phyloP scores from a whole-genome alignment of 2,329 filamentous ascomycete genomes.

The Pestalotiopsis sp. region DNA sequence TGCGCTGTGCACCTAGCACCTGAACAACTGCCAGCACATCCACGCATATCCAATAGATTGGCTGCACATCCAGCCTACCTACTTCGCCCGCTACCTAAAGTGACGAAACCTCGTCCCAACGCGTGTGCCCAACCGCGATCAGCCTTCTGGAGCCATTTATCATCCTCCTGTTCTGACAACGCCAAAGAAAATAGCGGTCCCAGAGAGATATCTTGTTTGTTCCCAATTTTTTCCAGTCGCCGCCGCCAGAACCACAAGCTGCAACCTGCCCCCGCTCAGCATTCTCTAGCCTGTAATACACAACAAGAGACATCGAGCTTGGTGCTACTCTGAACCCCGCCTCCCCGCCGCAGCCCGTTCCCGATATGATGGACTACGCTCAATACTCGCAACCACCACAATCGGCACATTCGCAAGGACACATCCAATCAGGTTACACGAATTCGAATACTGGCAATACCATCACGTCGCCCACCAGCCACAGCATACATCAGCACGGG shows the following conservation, averaged over 20 bases:
- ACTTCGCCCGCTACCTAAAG: constrained; percentile 42
- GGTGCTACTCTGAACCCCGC: constrained; percentile 32
- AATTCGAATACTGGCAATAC: constrained; percentile 56
- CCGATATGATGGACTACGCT: constrained; percentile 71
- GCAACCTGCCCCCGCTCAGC: constrained; percentile 24
- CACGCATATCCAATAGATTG: constrained; percentile 62
- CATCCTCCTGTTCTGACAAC: constrained; percentile 20
- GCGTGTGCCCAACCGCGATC: constrained; percentile 48
- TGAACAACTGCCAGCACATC: constrained; percentile 63
- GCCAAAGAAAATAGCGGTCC: constrained; percentile 19
- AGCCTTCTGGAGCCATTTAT: constrained; percentile 37
- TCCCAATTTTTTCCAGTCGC: background rate
- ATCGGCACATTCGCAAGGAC: constrained; percentile 61
- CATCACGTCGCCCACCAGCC: constrained; percentile 75
- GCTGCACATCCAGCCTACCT: constrained; percentile 47
- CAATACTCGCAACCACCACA: constrained; percentile 73
- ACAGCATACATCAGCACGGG: constrained; percentile 67
- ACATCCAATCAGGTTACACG: constrained; percentile 64
- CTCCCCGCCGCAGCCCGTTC: constrained; percentile 27
- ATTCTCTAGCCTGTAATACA: constrained; percentile 28
- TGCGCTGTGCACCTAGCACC: constrained; percentile 54
- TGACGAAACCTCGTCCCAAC: constrained; percentile 42
- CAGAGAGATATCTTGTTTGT: constrained; percentile 2
- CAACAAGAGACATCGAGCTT: constrained; percentile 31
- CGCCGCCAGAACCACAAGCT: constrained; percentile 16